A percentile compares a stretch with the other conserved stretches of the same genome.
phyloP scores from a whole-genome alignment of 352 stramenopile species.

The Pythium guiyangense region DNA sequence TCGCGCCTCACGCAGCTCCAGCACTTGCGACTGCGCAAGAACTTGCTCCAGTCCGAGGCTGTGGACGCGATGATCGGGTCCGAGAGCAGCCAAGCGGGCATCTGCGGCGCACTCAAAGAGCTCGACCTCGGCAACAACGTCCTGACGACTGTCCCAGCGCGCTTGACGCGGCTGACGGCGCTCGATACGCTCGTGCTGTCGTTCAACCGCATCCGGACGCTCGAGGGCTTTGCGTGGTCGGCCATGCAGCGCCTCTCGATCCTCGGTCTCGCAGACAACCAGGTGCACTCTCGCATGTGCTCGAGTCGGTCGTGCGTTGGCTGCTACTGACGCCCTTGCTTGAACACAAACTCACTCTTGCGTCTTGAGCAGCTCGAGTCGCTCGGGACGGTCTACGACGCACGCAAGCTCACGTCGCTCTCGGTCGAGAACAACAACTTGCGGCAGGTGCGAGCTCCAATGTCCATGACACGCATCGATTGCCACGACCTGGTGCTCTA shows the following conservation, averaged over 20 bases:
- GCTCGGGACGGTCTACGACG: conserved; percentile 54
- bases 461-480: too few species aligned
- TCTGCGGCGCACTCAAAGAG: conserved; percentile 54
- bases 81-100: conserved; percentile 15
- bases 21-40: conserved; percentile 67
- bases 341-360: too few species aligned
- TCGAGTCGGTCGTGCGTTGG: background rate
- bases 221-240: conserved; percentile 58
- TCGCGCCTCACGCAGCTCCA: conserved; percentile 47
- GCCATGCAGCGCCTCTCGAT: conserved; percentile 59
- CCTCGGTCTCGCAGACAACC: conserved; percentile 61
- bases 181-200: conserved; percentile 69
- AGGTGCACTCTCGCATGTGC: conserved; percentile 23
- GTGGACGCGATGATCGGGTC: conserved; percentile 37
- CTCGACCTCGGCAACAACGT: conserved; percentile 72
- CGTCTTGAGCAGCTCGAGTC: conserved; percentile 42
- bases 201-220: conserved; percentile 51
- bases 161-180: conserved; percentile 32
- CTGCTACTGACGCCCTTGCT: too few species aligned
- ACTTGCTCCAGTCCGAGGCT: conserved; percentile 49
- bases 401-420: conserved; percentile 56
- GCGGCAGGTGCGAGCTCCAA: conserved; percentile 51
- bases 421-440: conserved; percentile 85
- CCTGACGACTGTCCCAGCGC: conserved; percentile 40
- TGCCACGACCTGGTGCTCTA: too few species aligned